Base-by-base conservation (phyloP, 2,329 filamentous ascomycete species). In the Helminthosporium solani region DNA sequence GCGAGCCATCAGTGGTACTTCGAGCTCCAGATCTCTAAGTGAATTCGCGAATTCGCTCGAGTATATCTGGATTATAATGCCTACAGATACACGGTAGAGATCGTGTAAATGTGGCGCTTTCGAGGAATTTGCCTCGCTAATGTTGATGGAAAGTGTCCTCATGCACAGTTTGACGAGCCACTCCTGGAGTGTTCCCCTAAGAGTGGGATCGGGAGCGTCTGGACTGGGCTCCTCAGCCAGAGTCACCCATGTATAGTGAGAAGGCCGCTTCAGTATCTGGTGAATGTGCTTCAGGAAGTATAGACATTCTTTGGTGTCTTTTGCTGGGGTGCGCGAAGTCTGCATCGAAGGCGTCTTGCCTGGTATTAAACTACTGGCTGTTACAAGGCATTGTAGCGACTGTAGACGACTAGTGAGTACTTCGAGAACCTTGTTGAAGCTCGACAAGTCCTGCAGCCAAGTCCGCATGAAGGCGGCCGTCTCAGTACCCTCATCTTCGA, bases 281-380 rank as follows among this genome's bases (percentile, higher is more conserved):
- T 84, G 84, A 1, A 96, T 68, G 2, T 87, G 86, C 41, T 82
- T 82, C 16, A 96, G 72, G 59, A 92, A 86, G 66, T 96, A 95
- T 2, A 88, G 73, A 50, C 85, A 89, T 46, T 90, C 79, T 50
- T 87, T 86, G 7, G 90, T 76, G 54, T 95, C 87, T 52, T 90
- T 83, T 34, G 40, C 44, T n/a, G 38, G 40, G 15, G 38, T 40
- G 18, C 42, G 48, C 15, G 34, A 19, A 6, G 20, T 39, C 18
- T 35, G 30, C 9, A 33, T 14, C 20, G 31, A 38, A 23, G 44
- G 16, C 28, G 44, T 7, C 27, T 46, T 33, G 8, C 45, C 46
- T 30, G 61, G 54, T 9, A 42, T 27, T 16, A 66, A 44, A 16
- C 40, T 58, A 3, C 62, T 51, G 16, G 47, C 58, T 1, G 41